Evolutionary conservation across 305 asterid species (phyloP).

Genomic region (Salvia sclarea): DNA sequence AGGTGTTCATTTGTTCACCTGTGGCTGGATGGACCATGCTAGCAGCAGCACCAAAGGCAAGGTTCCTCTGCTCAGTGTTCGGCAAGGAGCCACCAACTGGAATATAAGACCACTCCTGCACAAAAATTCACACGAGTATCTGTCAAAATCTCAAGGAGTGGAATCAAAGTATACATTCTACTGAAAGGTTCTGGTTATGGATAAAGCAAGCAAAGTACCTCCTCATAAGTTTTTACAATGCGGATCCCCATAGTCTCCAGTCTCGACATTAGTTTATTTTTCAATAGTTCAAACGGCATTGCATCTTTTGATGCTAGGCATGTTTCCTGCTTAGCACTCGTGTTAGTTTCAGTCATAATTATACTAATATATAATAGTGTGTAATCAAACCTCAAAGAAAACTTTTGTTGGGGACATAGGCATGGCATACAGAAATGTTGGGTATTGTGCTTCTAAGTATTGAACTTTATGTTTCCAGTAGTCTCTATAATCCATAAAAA

Average conservation of each 20-base stretch:
- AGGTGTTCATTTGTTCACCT: conserved; percentile 38
- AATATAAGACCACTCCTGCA: conserved; percentile 96
- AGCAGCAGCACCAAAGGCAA: conserved; percentile 99
- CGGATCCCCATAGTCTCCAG: conserved; percentile 84
- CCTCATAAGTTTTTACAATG: conserved; percentile 72
- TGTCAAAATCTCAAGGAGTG: not conserved
- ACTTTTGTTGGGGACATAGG: conserved; percentile 81
- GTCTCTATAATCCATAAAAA: conserved; percentile 98
- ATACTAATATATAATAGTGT: not conserved
- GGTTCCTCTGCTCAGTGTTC: conserved; percentile 87
- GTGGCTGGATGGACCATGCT: conserved; percentile 99
- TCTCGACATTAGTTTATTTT: conserved; percentile 80
- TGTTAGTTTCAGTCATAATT: conserved; percentile 15
- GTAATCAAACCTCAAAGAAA: conserved; percentile 78
- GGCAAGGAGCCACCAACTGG: conserved; percentile 99
- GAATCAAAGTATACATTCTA: not conserved
- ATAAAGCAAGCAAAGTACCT: conserved; percentile 49
- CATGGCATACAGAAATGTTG: conserved; percentile 96
- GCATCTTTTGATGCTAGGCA: conserved; percentile 95
- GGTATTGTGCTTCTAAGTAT: conserved; percentile 65
- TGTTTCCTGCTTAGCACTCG: conserved; percentile 65
- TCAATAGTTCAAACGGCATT: conserved; percentile 83
- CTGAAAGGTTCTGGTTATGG: not conserved
- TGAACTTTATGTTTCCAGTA: conserved; percentile 50
- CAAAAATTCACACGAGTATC: conserved; percentile 17